Evolutionary conservation across 1,139 yeast species (phyloP), one percentile per base, ranked within the genome.

Genomic region (Geotrichum cucujoidarum): DNA sequence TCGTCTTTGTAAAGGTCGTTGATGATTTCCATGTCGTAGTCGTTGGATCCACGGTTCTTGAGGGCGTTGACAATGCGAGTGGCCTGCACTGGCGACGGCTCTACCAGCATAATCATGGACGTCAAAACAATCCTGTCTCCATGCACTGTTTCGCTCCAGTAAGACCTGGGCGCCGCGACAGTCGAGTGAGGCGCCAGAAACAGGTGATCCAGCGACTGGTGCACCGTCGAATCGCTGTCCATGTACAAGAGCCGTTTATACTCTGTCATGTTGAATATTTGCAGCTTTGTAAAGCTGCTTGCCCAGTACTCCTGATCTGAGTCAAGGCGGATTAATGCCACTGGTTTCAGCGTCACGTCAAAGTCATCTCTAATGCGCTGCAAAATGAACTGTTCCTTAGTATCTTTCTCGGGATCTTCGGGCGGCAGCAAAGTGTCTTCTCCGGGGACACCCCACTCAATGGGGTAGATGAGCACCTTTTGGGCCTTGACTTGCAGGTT

Each of bases 11-110:
- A 57, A 30, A 62, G 66, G 47, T 66, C 67, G 60, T 76, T 76
- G 39, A 76, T 56, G 3, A 76, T 60, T 45, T 77, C 80, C 79
- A 75, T 74, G 54, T 75, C 80, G 53, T 70, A 75, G 40, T 75
- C 77, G 17, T 61, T 50, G 0, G 46, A 17, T 10, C 53, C 50
- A 33, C 66, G 60, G 41, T 60, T 64, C 36, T 62, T 47, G 1
- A 69, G 59, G 33, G 67, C 64, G n/a, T 62, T 51, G 49, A 66
- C 50, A 39, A 76, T 52, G n/a, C 60, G 57, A 3, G 62, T 48
- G 54, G 64, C 74, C 2, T 62, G 46, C 1, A 50, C 40, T 2
- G 54, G 47, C 4, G 68, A 65, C 0, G 81, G 81, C 40, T 61
- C 65, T n/a, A 74, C 53, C 5, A 75, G 73, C 70, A 76, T 74